These are phyloP conservation scores for Cenchrus purpureus DNA, from an alignment of 176 grass and related monocot genomes.

Conservation along the genomic window DNA sequence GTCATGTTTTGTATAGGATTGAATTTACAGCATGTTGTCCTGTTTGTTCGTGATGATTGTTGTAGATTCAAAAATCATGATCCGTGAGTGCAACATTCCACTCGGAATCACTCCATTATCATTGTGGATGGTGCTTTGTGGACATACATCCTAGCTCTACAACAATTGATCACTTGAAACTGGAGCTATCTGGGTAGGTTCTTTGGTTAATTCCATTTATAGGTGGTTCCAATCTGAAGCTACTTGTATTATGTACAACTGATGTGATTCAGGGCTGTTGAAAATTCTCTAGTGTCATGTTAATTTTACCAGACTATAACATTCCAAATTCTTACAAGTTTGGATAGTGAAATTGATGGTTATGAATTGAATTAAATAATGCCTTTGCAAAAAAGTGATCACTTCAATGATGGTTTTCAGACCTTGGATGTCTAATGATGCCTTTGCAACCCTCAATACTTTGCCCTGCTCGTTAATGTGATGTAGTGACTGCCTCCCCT, in stretches of 20 bases:
- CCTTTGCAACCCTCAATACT: too few relatives aligned
- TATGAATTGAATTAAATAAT: not conserved
- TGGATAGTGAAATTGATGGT: not conserved
- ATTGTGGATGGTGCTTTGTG: conserved; percentile 6
- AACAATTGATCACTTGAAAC: not conserved
- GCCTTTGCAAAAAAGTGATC: not conserved
- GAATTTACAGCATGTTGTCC: too few relatives aligned
- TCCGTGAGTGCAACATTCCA: not conserved
- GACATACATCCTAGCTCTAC: conserved; percentile 16
- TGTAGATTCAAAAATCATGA: too few relatives aligned
- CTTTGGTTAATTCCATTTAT: not conserved
- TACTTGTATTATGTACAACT: not conserved
- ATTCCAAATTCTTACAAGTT: not conserved
- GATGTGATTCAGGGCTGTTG: not conserved
- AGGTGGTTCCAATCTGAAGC: not conserved
- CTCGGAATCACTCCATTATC: not conserved
- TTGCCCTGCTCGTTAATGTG: too few relatives aligned
- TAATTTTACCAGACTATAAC: not conserved
- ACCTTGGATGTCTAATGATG: not conserved
- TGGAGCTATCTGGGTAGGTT: not conserved
- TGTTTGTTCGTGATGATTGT: too few relatives aligned
- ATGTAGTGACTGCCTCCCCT: too few relatives aligned
- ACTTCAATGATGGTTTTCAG: not conserved
- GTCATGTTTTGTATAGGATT: too few relatives aligned
- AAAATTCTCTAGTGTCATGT: not conserved